These are phyloP conservation scores for Saccharomyces hybrid DNA, from an alignment of 1,139 yeast genomes.

Conservation along the genomic window DNA sequence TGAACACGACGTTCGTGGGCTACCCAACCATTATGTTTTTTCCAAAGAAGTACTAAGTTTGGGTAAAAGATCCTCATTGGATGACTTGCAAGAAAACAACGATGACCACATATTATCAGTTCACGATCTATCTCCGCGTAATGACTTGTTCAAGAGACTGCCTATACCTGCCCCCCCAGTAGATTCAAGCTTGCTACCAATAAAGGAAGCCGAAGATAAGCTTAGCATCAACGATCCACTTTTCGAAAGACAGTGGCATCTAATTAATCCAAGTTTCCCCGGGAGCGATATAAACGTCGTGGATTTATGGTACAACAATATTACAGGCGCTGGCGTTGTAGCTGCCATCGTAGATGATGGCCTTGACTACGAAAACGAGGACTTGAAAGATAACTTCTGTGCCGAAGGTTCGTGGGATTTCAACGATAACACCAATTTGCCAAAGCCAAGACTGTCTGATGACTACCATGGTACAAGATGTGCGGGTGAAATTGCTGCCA, in stretches of 20 bases:
- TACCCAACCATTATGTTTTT: slow-evolving; percentile 55
- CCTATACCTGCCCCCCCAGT: slow-evolving; percentile 33
- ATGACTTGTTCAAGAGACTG: slow-evolving; percentile 38
- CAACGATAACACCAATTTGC: slow-evolving; percentile 65
- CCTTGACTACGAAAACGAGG: slow-evolving; percentile 68
- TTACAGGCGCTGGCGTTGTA: slow-evolving; percentile 74
- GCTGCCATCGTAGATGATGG: slow-evolving; percentile 96
- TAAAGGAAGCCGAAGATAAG: slow-evolving; percentile 40
- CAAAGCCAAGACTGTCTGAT: slow-evolving; percentile 71
- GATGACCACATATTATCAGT: slow-evolving; percentile 38
- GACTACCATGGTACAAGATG: slow-evolving; percentile 97
- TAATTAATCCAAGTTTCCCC: slow-evolving; percentile 59
- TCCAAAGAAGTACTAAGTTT: slow-evolving; percentile 29
- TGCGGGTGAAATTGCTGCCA: slow-evolving; percentile 96
- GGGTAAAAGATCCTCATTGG: slow-evolving; percentile 7
- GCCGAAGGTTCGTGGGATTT: slow-evolving; percentile 85
- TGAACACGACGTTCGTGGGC: slow-evolving; percentile 54
- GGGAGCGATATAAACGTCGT: slow-evolving; percentile 85
- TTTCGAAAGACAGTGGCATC: slow-evolving; percentile 84
- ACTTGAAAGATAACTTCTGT: slow-evolving; percentile 63
- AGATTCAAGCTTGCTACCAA: slow-evolving; percentile 44
- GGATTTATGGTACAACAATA: slow-evolving; percentile 75
- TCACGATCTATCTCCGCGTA: slow-evolving; percentile 44
- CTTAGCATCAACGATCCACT: slow-evolving; percentile 72
- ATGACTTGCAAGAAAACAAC: slow-evolving; percentile 28